Base-by-base conservation (phyloP, 768 basidiomycete species). In the Tylopilus felleus region DNA sequence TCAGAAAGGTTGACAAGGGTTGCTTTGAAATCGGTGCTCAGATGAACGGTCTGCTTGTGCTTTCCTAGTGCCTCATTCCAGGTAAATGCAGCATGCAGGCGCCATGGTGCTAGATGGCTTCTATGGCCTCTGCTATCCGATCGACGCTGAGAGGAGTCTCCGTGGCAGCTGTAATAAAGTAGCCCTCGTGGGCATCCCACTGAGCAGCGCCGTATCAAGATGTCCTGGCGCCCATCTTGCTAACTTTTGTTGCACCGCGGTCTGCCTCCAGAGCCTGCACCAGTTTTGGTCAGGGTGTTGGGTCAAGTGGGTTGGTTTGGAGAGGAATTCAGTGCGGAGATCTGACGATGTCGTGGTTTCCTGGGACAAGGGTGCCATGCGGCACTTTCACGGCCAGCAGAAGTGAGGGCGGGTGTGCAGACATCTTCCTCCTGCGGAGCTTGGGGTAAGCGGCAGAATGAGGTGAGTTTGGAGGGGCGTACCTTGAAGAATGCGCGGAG, bases 371-470 rank as follows among this genome's bases (percentile, higher is more conserved):
- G 78, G 73, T 2, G 77, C 74, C 28, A 96, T 75, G 7, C 81
- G 79, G 69, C 95, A 12, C 95, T 96, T 76, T 99, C 97, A 50
- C 94, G 94, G 68, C 98, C 97, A 61, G 84, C 92, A 16, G 84
- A 82, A 0, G 96, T 98, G 22, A 98, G 72, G 43, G 98, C 80
- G 1, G 97, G 97, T 0, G 94, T 89, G 63, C 75, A 70, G 68
- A 97, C 98, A 9, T 82, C 90, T 68, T 89, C 81, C 17, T 70
- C 71, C 90, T 96, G 67, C 17, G 27, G 22, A 31, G 28, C 44
- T 29, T 55, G 42, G 27, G 27, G 59, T 73, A 40, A 68, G 57
- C 25, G 42, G 21, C 31, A 50, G 46, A 50, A 54, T 17, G 21
- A 25, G 41, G 43, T 44, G 51, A 60, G 36, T 39, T 39, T 35